Percentiles rank a stretch among this genome's conserved stretches.
phyloP scores from a whole-genome alignment of 176 grass and related monocot species.

The Canna indica region DNA sequence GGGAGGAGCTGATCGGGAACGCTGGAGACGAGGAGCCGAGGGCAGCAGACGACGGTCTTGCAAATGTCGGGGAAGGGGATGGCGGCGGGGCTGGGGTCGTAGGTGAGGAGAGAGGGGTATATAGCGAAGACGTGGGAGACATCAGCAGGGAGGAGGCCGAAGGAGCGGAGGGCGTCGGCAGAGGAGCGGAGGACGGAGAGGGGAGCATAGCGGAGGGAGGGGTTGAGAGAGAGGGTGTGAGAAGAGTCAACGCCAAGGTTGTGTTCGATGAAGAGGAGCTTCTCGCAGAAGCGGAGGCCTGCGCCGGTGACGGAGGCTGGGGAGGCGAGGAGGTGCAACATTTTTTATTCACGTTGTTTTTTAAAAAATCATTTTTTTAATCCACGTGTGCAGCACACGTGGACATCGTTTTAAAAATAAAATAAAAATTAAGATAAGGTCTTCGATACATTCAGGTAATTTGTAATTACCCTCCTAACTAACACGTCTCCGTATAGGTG shows the following conservation, averaged over 20 bases:
- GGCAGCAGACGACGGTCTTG: constrained; percentile 14
- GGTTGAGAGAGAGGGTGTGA: constrained; percentile 8
- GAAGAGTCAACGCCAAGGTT: constrained; percentile 16
- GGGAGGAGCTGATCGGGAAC: constrained; percentile 13
- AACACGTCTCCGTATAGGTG: too few relatives aligned
- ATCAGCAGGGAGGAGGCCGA: constrained; percentile 11
- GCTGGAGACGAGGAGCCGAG: constrained; percentile 20
- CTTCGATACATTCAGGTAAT: too few relatives aligned
- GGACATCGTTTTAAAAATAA: too few relatives aligned
- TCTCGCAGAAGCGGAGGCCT: constrained; percentile 22
- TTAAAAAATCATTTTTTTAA: too few relatives aligned
- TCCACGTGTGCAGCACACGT: too few relatives aligned
- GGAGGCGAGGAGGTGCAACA: not conserved
- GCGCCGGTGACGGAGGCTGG: not conserved
- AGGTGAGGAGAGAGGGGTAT: constrained; percentile 23
- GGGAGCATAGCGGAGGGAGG: constrained; percentile 13
- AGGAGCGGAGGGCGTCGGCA: constrained; percentile 1
- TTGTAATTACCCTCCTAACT: too few relatives aligned
- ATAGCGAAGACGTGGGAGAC: constrained; percentile 17
- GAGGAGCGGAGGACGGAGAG: constrained; percentile 3
- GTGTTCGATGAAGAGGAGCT: constrained; percentile 17
- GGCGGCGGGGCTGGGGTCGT: constrained; percentile 8
- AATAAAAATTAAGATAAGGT: too few relatives aligned
- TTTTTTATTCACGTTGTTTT: too few relatives aligned
- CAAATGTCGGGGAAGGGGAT: constrained; percentile 17